These are phyloP conservation scores for Tinospora cordifolia DNA, from an alignment of 164 flowering plant species.

Conservation along the genomic window DNA sequence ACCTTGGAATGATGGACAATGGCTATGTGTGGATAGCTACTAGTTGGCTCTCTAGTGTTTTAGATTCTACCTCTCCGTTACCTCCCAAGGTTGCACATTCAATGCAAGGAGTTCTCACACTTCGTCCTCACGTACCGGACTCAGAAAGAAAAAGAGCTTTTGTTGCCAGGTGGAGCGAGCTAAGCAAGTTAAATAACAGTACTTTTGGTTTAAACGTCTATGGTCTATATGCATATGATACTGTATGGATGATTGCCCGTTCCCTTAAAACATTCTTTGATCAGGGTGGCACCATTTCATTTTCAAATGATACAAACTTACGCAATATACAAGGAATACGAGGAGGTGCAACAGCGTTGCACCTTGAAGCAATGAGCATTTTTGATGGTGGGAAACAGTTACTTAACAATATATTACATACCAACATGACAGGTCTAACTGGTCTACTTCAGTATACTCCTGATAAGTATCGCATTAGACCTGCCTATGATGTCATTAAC, in stretches of 20 bases:
- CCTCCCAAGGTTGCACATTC: not conserved
- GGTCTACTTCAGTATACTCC: constrained; percentile 45
- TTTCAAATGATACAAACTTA: constrained; percentile 20
- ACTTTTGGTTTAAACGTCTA: constrained; percentile 20
- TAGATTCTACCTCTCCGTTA: constrained; percentile 21
- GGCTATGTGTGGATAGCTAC: constrained; percentile 45
- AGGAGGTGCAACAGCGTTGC: constrained; percentile 5
- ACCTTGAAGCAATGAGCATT: constrained; percentile 20
- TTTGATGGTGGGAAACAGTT: constrained; percentile 21
- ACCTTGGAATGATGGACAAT: constrained; percentile 29
- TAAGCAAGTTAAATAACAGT: constrained; percentile 14
- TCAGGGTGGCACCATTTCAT: constrained; percentile 18
- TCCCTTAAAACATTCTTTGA: constrained; percentile 18
- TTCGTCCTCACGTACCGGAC: constrained; percentile 17
- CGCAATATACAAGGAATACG: not conserved
- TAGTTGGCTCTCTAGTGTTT: constrained; percentile 27
- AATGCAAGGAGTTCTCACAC: constrained; percentile 22
- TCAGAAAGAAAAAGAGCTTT: constrained; percentile 15
- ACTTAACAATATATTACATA: constrained; percentile 14
- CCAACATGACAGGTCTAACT: constrained; percentile 26
- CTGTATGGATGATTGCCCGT: constrained; percentile 25
- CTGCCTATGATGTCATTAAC: constrained; percentile 65
- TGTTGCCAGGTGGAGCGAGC: constrained; percentile 17
- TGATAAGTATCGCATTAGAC: constrained; percentile 37
- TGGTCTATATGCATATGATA: constrained; percentile 26